Percentiles rank a stretch among this genome's conserved stretches.
Evolutionary conservation across 2,329 filamentous ascomycete genomes (phyloP).

Genomic region (Erysiphe pulchra): DNA sequence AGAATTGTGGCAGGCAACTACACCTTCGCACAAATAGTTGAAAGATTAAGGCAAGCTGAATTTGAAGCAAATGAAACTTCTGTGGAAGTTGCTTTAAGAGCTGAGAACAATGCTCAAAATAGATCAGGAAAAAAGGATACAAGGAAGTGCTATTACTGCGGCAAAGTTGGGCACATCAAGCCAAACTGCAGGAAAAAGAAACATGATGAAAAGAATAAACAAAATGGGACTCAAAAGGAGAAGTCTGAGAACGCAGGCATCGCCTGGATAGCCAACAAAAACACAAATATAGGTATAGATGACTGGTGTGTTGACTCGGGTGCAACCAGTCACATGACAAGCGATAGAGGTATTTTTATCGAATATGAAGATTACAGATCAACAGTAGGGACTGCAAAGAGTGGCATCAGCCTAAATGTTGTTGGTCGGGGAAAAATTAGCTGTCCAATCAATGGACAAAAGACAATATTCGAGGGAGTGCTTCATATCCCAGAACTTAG

Average conservation of each 20-base stretch:
- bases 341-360: background rate
- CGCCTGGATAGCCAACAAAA: background rate
- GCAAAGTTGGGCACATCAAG: background rate
- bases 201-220: background rate
- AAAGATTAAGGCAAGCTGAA: background rate
- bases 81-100: background rate
- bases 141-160: background rate
- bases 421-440: background rate
- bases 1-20: background rate
- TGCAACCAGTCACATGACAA: background rate
- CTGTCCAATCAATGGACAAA: background rate
- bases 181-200: background rate
- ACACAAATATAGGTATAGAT: background rate
- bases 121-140: background rate
- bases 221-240: background rate
- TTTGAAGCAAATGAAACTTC: background rate
- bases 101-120: background rate
- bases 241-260: background rate
- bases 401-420: background rate
- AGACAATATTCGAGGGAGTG: background rate
- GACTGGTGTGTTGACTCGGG: slow-evolving; percentile 1
- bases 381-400: background rate
- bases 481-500: slow-evolving; percentile 1
- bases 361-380: background rate
- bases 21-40: background rate